phyloP scores from a whole-genome alignment of 2,329 filamentous ascomycete genomes.

The Monilinia polystroma region DNA sequence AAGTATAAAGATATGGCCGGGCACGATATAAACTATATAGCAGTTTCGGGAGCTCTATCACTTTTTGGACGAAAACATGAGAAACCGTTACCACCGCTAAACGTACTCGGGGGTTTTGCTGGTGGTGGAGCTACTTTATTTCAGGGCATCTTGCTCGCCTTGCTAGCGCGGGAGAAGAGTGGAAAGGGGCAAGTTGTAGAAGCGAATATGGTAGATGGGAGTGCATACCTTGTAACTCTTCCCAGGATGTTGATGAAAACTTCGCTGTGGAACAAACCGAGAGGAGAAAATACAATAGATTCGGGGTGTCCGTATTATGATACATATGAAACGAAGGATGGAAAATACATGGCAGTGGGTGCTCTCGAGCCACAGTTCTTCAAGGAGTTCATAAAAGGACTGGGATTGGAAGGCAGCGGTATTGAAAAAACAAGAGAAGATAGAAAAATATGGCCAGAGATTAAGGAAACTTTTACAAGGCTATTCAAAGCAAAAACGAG shows the following conservation, averaged over 20 bases:
- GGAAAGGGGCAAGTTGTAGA: slow-evolving; percentile 86
- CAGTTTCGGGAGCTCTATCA: slow-evolving; percentile 75
- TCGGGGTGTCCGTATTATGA: slow-evolving; percentile 86
- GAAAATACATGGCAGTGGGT: slow-evolving; percentile 81
- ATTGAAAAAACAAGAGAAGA: slow-evolving; percentile 59
- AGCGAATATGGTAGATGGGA: slow-evolving; percentile 95
- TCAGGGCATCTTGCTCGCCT: slow-evolving; percentile 76
- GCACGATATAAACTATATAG: slow-evolving; percentile 95
- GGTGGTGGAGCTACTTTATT: slow-evolving; percentile 83
- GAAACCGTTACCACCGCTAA: slow-evolving; percentile 75
- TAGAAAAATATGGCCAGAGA: slow-evolving; percentile 62
- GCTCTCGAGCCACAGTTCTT: slow-evolving; percentile 90
- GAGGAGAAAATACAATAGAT: slow-evolving; percentile 79
- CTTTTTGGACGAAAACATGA: slow-evolving; percentile 70
- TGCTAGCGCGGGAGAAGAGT: slow-evolving; percentile 62
- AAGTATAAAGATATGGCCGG: slow-evolving; percentile 86
- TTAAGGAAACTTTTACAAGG: slow-evolving; percentile 59
- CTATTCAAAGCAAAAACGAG: slow-evolving; percentile 70
- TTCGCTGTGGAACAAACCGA: slow-evolving; percentile 58
- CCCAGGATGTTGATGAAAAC: slow-evolving; percentile 66
- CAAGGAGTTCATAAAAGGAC: slow-evolving; percentile 60
- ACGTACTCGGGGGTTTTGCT: slow-evolving; percentile 87
- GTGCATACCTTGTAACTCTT: slow-evolving; percentile 74
- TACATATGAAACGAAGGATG: slow-evolving; percentile 80
- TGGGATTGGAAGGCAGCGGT: slow-evolving; percentile 56